Percentiles rank a stretch among this genome's conserved stretches.
These are phyloP conservation scores for Macrolepiota albuminosa DNA, from an alignment of 768 basidiomycete species.

Conservation along the genomic window DNA sequence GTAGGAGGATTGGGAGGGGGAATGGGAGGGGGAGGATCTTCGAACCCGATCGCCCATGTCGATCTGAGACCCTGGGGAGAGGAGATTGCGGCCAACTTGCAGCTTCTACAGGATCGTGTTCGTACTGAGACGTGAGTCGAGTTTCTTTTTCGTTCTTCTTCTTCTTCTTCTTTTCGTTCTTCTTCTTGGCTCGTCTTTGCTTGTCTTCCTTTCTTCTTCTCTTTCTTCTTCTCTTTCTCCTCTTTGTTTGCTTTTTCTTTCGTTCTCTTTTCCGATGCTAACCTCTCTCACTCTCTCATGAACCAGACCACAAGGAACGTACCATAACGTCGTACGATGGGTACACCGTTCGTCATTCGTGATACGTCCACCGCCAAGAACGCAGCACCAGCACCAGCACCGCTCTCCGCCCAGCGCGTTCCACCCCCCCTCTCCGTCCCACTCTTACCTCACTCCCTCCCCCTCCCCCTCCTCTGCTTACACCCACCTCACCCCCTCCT, in stretches of 20 bases:
- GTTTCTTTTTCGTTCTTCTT: not conserved
- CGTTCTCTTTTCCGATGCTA: no score
- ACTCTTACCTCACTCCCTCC: no score
- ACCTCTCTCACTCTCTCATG: no score
- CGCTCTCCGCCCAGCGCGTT: slow-evolving; percentile 16
- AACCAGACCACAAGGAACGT: slow-evolving; percentile 67
- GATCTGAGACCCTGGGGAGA: slow-evolving; percentile 77
- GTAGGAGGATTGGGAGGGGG: no score
- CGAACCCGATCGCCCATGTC: slow-evolving; percentile 64
- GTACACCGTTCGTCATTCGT: slow-evolving; percentile 76
- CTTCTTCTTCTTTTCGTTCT: no score
- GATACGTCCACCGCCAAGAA: slow-evolving; percentile 45
- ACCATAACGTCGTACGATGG: slow-evolving; percentile 84
- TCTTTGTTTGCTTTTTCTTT: no score
- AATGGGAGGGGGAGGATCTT: no score
- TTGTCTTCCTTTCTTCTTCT: not conserved
- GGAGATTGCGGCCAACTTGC: slow-evolving; percentile 68
- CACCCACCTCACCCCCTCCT: no score
- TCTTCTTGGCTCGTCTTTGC: no score
- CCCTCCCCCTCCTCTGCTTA: no score
- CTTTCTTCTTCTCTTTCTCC: no score
- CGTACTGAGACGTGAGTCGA: slow-evolving; percentile 75
- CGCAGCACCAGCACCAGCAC: slow-evolving; percentile 14
- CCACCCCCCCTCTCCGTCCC: not conserved
- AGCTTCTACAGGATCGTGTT: slow-evolving; percentile 72